phyloP scores from a whole-genome alignment of 108 stramenopile genomes.

The Skeletonema costatum region DNA sequence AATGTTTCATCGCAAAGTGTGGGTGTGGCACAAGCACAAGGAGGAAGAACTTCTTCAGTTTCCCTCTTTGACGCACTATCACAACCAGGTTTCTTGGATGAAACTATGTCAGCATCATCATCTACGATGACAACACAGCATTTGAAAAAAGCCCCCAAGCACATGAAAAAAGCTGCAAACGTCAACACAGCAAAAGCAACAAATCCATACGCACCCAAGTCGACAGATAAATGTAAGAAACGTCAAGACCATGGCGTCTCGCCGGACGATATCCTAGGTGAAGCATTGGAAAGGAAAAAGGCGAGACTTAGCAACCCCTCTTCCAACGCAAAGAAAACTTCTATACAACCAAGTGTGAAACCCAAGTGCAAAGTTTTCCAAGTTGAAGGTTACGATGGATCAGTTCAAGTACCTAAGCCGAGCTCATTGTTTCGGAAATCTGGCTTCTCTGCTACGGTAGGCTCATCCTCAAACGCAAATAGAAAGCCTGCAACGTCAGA shows the following conservation, averaged over 20 bases:
- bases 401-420: slow-evolving; percentile 71
- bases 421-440: slow-evolving; percentile 28
- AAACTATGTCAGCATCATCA: background rate
- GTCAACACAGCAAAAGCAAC: background rate
- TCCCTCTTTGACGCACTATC: slow-evolving; percentile 24
- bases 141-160: slow-evolving; percentile 31
- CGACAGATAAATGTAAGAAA: background rate
- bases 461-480: background rate
- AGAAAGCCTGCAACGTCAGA: background rate
- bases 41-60: background rate
- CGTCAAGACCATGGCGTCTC: background rate
- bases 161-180: slow-evolving; percentile 33
- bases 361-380: slow-evolving; percentile 34
- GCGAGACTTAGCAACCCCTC: background rate
- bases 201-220: slow-evolving; percentile 12
- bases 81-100: slow-evolving; percentile 19
- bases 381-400: slow-evolving; percentile 58
- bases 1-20: background rate
- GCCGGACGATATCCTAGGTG: slow-evolving; percentile 24
- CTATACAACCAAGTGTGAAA: background rate
- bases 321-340: background rate
- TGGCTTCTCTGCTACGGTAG: background rate
- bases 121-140: background rate
- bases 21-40: background rate
- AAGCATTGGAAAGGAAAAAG: slow-evolving; percentile 25